Percentiles rank a stretch among this genome's conserved stretches.
phyloP scores from a whole-genome alignment of 208 protist genomes.

The Crithidia sp. region DNA sequence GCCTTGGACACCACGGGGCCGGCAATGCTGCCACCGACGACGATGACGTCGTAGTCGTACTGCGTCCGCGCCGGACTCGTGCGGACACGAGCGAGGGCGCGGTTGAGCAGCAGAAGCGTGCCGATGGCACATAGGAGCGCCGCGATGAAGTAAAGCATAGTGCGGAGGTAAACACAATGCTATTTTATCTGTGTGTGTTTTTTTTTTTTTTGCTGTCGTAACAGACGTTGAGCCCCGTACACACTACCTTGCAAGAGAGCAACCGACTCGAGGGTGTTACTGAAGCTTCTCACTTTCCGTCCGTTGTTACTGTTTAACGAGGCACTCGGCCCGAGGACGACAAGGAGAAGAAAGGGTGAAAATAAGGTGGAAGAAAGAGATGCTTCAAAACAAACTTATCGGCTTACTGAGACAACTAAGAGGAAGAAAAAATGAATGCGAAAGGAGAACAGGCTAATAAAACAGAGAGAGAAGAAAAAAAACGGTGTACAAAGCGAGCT shows the following conservation, averaged over 20 bases:
- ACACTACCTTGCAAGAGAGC: no score
- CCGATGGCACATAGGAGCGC: conserved; percentile 43
- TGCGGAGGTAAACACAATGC: no score
- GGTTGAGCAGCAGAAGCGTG: conserved; percentile 64
- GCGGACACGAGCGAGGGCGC: conserved; percentile 47
- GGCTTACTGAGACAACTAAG: not conserved
- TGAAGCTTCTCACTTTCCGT: no score
- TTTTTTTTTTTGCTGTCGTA: not conserved
- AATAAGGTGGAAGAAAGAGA: no score
- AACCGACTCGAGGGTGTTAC: no score
- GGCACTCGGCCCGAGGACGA: no score
- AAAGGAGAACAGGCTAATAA: not conserved
- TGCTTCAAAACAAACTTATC: no score
- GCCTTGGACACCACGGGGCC: conserved; percentile 90
- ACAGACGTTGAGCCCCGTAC: no score
- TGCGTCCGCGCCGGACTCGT: conserved; percentile 45
- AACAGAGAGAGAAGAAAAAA: not conserved
- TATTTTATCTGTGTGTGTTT: conserved; percentile 12
- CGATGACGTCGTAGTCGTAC: conserved; percentile 93
- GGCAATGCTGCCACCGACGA: conserved; percentile 92
- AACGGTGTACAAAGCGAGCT: not conserved
- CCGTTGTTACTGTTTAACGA: no score
- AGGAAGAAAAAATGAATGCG: conserved; percentile 15
- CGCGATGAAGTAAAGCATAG: conserved; percentile 44
- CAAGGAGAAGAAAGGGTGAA: no score